phyloP scores from a whole-genome alignment of 345 rosid species.

The Eucalyptus caleyi region DNA sequence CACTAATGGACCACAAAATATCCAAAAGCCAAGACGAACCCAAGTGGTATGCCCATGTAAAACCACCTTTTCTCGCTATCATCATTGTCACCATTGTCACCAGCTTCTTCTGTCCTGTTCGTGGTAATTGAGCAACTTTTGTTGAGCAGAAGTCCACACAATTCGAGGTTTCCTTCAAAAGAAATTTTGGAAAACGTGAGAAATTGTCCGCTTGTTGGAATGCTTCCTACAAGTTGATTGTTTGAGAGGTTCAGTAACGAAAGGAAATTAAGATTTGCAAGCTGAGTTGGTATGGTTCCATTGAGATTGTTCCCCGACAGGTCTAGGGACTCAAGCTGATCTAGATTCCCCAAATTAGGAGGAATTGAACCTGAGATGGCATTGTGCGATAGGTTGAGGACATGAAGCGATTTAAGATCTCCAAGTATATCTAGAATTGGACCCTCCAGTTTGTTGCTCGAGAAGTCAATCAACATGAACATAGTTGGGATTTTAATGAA shows the following conservation, averaged over 20 bases:
- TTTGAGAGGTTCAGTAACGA: constrained; percentile 18
- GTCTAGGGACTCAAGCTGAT: constrained; percentile 6
- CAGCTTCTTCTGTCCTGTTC: background rate
- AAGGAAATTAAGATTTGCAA: constrained; percentile 8
- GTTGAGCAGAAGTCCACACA: background rate
- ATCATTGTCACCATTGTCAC: background rate
- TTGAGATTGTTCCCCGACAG: constrained; percentile 1
- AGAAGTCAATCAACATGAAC: constrained; percentile 25
- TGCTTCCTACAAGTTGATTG: constrained; percentile 14
- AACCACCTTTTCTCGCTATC: background rate
- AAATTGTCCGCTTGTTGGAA: constrained; percentile 12
- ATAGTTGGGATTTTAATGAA: constrained; percentile 16
- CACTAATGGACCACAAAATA: background rate
- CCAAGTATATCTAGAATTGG: constrained; percentile 4
- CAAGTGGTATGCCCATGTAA: background rate
- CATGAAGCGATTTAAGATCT: background rate
- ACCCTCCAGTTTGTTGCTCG: constrained; percentile 11
- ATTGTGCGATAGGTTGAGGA: constrained; percentile 13
- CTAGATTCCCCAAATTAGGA: background rate
- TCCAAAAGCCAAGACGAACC: background rate
- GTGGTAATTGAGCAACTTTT: background rate
- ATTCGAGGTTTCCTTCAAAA: constrained; percentile 8
- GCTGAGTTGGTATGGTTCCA: constrained; percentile 10
- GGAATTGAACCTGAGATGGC: constrained; percentile 12
- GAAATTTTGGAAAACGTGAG: constrained; percentile 3